phyloP scores from a whole-genome alignment of 257 asterid genomes.

The Ilex aquifolium region DNA sequence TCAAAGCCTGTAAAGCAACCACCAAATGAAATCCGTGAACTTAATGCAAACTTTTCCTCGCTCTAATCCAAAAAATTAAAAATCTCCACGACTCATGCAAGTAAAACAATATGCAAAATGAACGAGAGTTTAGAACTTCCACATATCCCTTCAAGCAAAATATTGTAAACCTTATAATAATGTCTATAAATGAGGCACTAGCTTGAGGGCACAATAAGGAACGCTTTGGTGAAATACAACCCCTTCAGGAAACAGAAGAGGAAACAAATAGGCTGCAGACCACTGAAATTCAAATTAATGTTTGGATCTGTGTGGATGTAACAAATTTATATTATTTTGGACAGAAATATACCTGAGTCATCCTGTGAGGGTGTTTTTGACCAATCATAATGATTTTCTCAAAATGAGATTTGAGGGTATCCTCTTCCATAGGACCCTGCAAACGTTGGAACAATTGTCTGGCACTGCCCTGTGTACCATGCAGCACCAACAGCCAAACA shows the following conservation, averaged over 20 bases:
- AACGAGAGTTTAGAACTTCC: not conserved
- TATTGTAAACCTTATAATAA: too few species aligned
- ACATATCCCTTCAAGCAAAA: not conserved
- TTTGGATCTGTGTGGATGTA: not conserved
- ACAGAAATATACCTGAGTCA: slow-evolving; percentile 55
- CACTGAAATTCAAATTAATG: not conserved
- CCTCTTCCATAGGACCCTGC: slow-evolving; percentile 99
- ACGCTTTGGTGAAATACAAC: not conserved
- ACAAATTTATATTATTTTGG: not conserved
- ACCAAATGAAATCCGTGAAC: not conserved
- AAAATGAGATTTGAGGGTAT: slow-evolving; percentile 83
- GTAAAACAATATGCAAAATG: not conserved
- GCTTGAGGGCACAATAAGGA: not conserved
- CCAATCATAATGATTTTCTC: slow-evolving; percentile 72
- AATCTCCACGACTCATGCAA: not conserved
- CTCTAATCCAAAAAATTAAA: not conserved
- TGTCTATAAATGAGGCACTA: not conserved
- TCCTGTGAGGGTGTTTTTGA: slow-evolving; percentile 52
- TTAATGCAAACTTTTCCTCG: not conserved
- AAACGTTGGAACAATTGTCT: slow-evolving; percentile 89
- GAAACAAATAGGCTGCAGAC: not conserved
- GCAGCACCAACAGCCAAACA: slow-evolving; percentile 19
- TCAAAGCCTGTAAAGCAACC: not conserved
- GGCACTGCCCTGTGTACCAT: slow-evolving; percentile 81
- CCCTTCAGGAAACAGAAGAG: not conserved